Conservation (phyloP, 2,329 filamentous ascomycete species). For the Huntiella decipiens region DNA sequence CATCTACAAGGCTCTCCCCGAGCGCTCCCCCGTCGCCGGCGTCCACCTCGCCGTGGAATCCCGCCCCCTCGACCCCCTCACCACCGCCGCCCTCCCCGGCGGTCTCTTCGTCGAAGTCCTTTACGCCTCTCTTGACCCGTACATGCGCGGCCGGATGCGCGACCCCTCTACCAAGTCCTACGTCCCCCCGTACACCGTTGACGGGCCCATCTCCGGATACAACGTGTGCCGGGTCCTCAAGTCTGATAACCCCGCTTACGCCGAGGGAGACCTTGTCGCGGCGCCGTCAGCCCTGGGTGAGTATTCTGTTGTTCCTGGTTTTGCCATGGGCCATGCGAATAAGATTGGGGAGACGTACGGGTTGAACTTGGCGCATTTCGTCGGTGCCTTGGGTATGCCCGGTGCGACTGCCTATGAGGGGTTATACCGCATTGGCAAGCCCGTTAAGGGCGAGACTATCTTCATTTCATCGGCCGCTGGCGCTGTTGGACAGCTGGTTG, state of each 20-base stretch:
- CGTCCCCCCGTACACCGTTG: constrained; percentile 30
- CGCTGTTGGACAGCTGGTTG: constrained; percentile 66
- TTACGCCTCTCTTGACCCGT: constrained; percentile 66
- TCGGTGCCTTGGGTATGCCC: constrained; percentile 46
- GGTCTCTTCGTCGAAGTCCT: constrained; percentile 52
- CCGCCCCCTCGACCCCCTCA: constrained; percentile 44
- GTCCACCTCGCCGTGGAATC: constrained; percentile 51
- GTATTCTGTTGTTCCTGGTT: constrained; percentile 39
- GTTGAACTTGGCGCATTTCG: constrained; percentile 46
- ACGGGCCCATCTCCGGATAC: constrained; percentile 43
- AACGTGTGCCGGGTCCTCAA: constrained; percentile 52
- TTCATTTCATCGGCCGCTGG: constrained; percentile 66
- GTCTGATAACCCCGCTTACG: constrained; percentile 43
- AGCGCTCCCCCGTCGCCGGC: constrained; percentile 47
- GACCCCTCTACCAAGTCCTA: constrained; percentile 43
- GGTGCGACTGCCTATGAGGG: constrained; percentile 55
- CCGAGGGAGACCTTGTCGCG: constrained; percentile 46
- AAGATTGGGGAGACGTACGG: constrained; percentile 52
- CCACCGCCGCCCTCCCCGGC: constrained; percentile 36
- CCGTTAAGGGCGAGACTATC: constrained; percentile 53
- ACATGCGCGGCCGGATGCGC: constrained; percentile 67
- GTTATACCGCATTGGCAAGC: constrained; percentile 42
- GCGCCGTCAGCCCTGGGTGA: constrained; percentile 44
- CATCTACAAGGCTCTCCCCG: constrained; percentile 52
- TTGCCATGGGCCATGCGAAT: constrained; percentile 22